Percentiles rank a stretch among this genome's conserved stretches.
These are phyloP conservation scores for Conidiobolus incongruus DNA, from an alignment of 371 early-diverging fungal species.

Conservation along the genomic window DNA sequence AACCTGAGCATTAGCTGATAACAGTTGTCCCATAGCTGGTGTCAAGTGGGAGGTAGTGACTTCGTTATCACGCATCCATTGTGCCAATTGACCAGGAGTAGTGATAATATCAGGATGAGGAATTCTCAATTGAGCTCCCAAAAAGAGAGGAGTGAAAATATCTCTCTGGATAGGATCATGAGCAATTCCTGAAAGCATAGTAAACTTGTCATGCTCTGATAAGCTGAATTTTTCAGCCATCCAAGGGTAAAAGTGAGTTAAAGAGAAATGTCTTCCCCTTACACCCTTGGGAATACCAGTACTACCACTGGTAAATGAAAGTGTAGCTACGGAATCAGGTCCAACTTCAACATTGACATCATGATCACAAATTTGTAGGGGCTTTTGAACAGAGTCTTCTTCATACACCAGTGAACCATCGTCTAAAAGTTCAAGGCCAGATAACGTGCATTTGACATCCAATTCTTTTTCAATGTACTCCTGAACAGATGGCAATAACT, in stretches of 20 bases:
- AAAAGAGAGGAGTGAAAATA: slow-evolving; percentile 91
- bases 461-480: slow-evolving; percentile 53
- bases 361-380: slow-evolving; percentile 15
- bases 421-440: slow-evolving; percentile 45
- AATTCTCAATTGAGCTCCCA: slow-evolving; percentile 84
- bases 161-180: slow-evolving; percentile 98
- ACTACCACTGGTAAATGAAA: slow-evolving; percentile 88
- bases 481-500: slow-evolving; percentile 41
- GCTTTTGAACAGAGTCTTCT: slow-evolving; percentile 10
- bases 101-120: slow-evolving; percentile 91
- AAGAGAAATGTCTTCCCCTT: slow-evolving; percentile 85
- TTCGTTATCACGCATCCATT: slow-evolving; percentile 75
- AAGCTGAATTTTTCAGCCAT: slow-evolving; percentile 79
- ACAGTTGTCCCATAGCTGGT: slow-evolving; percentile 96
- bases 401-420: slow-evolving; percentile 29
- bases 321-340: slow-evolving; percentile 82
- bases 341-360: slow-evolving; percentile 53
- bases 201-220: slow-evolving; percentile 64
- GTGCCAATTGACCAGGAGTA: slow-evolving; percentile 76
- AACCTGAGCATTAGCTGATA: slow-evolving; percentile 77
- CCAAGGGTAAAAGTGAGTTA: slow-evolving; percentile 97
- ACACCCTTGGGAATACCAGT: slow-evolving; percentile 92
- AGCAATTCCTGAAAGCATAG: slow-evolving; percentile 96
- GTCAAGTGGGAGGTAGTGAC: slow-evolving; percentile 89
- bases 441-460: slow-evolving; percentile 49